Conservation (phyloP, 495 filamentous ascomycete species). For the Jackrogersella multiformis region DNA sequence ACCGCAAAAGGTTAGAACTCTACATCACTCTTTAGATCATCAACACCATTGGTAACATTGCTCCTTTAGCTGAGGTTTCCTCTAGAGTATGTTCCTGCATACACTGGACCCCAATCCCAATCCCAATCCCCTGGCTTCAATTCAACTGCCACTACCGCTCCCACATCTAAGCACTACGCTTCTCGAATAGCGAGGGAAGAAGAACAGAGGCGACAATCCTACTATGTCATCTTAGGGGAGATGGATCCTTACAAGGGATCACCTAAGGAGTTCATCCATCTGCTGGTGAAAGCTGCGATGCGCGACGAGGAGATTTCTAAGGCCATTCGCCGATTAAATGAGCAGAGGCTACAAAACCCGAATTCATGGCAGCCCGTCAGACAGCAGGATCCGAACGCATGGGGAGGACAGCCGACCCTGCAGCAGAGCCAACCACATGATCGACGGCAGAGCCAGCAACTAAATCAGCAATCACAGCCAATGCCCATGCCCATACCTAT, state of each 20-base stretch:
- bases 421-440: not conserved
- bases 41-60: not conserved
- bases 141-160: not conserved
- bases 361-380: not conserved
- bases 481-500: too few relatives aligned
- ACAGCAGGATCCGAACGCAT: not conserved
- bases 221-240: not conserved
- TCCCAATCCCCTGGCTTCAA: not conserved
- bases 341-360: not conserved
- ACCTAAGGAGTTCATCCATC: constrained; percentile 4
- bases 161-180: not conserved
- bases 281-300: not conserved
- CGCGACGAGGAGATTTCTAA: constrained; percentile 3
- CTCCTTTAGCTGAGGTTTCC: not conserved
- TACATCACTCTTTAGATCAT: not conserved
- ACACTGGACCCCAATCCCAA: not conserved
- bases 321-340: not conserved
- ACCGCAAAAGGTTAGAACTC: not conserved
- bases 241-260: not conserved
- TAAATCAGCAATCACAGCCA: not conserved
- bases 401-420: not conserved
- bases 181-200: not conserved
- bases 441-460: not conserved
- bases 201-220: not conserved
- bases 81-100: not conserved